Evolutionary conservation across 228 moss, liverwort and hornwort genomes (phyloP).

Genomic region (Sphagnum magellanicum): DNA sequence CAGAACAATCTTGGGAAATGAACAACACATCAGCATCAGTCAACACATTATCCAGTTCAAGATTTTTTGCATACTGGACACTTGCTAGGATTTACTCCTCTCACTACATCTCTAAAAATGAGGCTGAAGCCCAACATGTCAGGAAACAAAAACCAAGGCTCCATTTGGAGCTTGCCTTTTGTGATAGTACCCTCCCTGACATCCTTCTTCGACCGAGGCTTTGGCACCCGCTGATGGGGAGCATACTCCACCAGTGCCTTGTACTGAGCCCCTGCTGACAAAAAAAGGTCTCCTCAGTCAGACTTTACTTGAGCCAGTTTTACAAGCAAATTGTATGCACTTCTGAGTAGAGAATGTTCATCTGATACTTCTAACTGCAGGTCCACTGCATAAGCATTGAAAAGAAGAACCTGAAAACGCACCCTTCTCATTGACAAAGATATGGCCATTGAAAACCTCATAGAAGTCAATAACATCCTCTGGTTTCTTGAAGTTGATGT

Average conservation of each 20-base stretch:
- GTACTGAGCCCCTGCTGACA: constrained; percentile 33
- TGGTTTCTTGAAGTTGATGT: constrained; percentile 46
- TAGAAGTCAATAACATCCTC: constrained; percentile 46
- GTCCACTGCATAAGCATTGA: neutral
- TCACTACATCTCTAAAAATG: no score
- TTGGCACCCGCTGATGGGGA: constrained; percentile 45
- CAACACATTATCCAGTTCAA: no score
- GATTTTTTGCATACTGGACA: no score
- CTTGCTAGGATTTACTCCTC: no score
- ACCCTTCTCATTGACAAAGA: neutral
- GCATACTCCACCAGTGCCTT: constrained; percentile 48
- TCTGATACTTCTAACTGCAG: neutral
- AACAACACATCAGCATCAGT: no score
- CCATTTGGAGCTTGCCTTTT: constrained; percentile 16
- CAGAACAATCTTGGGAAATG: no score
- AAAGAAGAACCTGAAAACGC: neutral
- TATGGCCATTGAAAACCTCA: constrained; percentile 23
- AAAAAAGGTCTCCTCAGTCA: neutral
- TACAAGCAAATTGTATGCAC: neutral
- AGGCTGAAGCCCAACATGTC: no score
- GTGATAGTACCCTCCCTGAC: constrained; percentile 44
- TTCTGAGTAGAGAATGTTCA: neutral
- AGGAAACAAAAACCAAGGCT: neutral
- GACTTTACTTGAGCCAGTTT: neutral
- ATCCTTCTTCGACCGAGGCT: constrained; percentile 47